Evolutionary conservation across 2,329 filamentous ascomycete genomes (phyloP), one percentile per base, ranked within the genome.

Genomic region (Trichoderma oligosporum): DNA sequence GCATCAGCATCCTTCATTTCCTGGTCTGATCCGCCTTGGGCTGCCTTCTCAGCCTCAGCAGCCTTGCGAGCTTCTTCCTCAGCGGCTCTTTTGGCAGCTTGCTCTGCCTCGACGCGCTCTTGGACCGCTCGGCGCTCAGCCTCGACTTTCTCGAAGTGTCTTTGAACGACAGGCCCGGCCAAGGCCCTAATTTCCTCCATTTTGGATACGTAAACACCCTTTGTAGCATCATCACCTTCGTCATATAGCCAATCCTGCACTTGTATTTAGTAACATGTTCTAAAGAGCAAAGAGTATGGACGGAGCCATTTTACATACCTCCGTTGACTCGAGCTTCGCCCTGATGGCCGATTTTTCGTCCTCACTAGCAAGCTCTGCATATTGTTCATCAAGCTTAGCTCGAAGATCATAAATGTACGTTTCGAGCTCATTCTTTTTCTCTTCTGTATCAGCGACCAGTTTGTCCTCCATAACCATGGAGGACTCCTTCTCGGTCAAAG

Each of bases 391-490:
- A 52, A 97, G 84, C 85, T 97, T 97, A 77, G 91, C 91, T 67
- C 93, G 89, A 71, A 96, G 83, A 69, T 97, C 92, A 77, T 99
- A 99, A 76, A 97, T 97, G 77, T 88, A 96, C 22, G 90, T 86
- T 82, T 99, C 94, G 54, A 99, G 89, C 78, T 97, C 93, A 80
- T 99, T 99, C 90, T 97, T 99, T 85, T 96, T 96, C 80, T 97
- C 91, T 73, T 97, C 94, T 35, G 94, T 99, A 74, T 97, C 94
- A 66, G 89, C 90, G 57, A 99, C 92, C 58, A 97, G 87, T 83
- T 97, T 99, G 79, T 99, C 94, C 76, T 97, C 91, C 85, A 96
- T 93, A 66, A 91, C 85, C 94, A 99, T 97, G 66, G 85, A 73
- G 64, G 86, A 82, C 78, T 99, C 94, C 73, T 87, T 86, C 82